Evolutionary conservation across 208 protist species (phyloP).

Genomic region (Tritrichomonas musculus): DNA sequence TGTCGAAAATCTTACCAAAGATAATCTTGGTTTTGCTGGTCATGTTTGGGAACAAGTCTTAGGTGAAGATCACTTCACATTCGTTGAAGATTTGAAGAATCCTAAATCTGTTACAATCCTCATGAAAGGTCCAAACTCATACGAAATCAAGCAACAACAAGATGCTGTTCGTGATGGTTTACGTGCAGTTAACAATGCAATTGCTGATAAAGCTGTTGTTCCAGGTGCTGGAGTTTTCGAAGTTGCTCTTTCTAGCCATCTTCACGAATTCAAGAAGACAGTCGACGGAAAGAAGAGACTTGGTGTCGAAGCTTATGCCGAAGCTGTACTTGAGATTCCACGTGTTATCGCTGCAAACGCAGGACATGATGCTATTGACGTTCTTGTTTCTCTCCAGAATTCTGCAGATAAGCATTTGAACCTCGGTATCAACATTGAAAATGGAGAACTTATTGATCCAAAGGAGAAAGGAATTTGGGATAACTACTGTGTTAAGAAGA

Average conservation of each 20-base stretch:
- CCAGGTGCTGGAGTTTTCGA: conserved; percentile 97
- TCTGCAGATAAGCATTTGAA: not conserved
- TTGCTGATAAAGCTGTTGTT: conserved; percentile 63
- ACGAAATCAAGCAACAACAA: conserved; percentile 97
- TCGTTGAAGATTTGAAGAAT: conserved; percentile 89
- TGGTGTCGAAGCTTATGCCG: conserved; percentile 93
- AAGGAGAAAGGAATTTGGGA: conserved; percentile 83
- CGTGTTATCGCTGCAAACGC: conserved; percentile 96
- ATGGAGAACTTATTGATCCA: conserved; percentile 84
- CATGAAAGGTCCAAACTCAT: conserved; percentile 93
- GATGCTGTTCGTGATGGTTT: conserved; percentile 92
- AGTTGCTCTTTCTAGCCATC: conserved; percentile 74
- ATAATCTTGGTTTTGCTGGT: conserved; percentile 63
- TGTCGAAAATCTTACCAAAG: conserved; percentile 83
- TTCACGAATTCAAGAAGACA: conserved; percentile 66
- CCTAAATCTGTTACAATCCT: conserved; percentile 95
- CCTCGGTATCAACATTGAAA: conserved; percentile 83
- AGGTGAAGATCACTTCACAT: conserved; percentile 99
- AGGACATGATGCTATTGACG: conserved; percentile 90
- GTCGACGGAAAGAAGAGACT: conserved; percentile 75
- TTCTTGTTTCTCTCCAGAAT: conserved; percentile 73
- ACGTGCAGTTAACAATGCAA: conserved; percentile 94
- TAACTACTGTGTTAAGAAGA: conserved; percentile 93
- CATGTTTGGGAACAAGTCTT: conserved; percentile 91
- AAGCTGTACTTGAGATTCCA: conserved; percentile 93